Evolutionary conservation across 495 filamentous ascomycete genomes (phyloP).

Genomic region (Letharia lupina): DNA sequence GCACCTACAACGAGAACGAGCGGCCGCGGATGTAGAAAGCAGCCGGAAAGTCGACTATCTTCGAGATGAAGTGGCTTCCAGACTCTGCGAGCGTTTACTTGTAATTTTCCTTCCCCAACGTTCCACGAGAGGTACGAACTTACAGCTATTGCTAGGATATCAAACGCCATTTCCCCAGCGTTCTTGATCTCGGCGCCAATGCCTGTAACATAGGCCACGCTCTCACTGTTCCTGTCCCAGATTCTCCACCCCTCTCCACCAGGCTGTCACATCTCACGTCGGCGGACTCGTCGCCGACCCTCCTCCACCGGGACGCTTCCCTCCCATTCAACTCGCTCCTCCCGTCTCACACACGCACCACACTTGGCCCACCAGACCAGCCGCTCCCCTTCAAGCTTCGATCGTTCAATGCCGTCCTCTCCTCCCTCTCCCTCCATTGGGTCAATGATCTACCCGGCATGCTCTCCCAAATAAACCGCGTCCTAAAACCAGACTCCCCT

Average conservation of each 20-base stretch:
- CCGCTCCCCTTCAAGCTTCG: conserved; percentile 66
- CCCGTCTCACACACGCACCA: conserved; percentile 54
- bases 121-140: conserved; percentile 2
- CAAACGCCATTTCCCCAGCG: conserved; percentile 72
- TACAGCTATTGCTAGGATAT: conserved; percentile 55
- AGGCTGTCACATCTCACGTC: conserved; percentile 65
- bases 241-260: conserved; percentile 53
- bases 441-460: conserved; percentile 89
- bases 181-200: conserved; percentile 93
- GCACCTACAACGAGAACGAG: conserved; percentile 81
- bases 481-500: conserved; percentile 83
- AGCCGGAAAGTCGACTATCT: conserved; percentile 83
- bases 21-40: conserved; percentile 57
- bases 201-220: conserved; percentile 86
- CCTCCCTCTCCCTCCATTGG: conserved; percentile 88
- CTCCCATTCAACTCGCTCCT: conserved; percentile 68
- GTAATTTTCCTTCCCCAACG: conserved; percentile 37
- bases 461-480: conserved; percentile 67
- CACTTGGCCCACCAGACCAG: conserved; percentile 51
- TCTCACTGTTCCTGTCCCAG: conserved; percentile 54
- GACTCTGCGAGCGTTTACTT: conserved; percentile 79
- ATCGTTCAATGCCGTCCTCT: conserved; percentile 81
- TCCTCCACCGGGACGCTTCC: conserved; percentile 75
- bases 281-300: conserved; percentile 65
- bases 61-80: conserved; percentile 78